Base-by-base conservation (phyloP, 2,329 filamentous ascomycete genomes). In the Dothistroma pini region DNA sequence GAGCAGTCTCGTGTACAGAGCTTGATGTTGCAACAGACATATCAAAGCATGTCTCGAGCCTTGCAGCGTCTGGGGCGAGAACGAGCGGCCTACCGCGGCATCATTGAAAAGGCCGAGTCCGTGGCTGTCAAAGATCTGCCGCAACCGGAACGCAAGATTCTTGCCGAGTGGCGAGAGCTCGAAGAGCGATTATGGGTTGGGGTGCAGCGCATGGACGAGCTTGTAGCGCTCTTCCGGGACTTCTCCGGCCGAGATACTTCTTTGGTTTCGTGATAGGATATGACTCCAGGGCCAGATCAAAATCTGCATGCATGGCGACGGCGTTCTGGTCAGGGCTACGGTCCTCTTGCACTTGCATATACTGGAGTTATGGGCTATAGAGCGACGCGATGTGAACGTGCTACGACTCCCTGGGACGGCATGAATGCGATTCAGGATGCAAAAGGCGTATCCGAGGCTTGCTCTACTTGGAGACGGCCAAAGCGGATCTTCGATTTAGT, bases 1-100 rank as follows among this genome's bases (percentile, higher is more conserved):
- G 93, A 97, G 72, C 80, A 84, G 11, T 86, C 91, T 51, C 85
- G 89, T 52, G 88, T 89, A 7, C 80, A 87, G 54, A 82, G 84
- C 21, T 84, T 89, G 63, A 78, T 96, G 1, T 77, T 96, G 11
- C 89, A 96, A 64, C 88, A 91, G 62, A 85, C 89, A 0, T 97
- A 96, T 80, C 96, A 96, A 75, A 84, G 88, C 31, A 96, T 97
- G 90, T 83, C 91, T 16, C 86, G 93, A 59, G 89, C 89, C 64
- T 75, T 97, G 54, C 90, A 96, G 74, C 88, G 92, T 25, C 83
- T 96, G 25, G 84, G 87, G 38, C 85, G 90, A 31, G 91, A 97
- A 75, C 85, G 89, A 44, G 83, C 85, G 54, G 86, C 86, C 65
- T 84, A 91, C 60, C 84, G 86, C 64, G 85, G 87, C 57, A 86